Base-by-base conservation (phyloP, 2,329 filamentous ascomycete genomes). In the Metarhizium humberi region DNA sequence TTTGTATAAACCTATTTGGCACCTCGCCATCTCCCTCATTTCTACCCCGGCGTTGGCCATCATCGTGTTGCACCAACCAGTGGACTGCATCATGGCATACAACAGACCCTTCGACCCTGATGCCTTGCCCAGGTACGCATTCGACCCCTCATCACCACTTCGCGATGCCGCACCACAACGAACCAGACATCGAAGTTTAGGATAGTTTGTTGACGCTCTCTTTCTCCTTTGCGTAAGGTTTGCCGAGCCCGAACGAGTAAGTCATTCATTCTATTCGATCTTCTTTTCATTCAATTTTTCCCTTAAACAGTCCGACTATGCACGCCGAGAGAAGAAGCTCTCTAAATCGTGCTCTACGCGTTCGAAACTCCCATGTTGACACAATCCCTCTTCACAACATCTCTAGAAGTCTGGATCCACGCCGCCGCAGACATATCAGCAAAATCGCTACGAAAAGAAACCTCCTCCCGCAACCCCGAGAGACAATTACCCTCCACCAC, bases 71-170 rank as follows among this genome's bases (percentile, higher is more conserved):
- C 25, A n/a, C 45, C 45, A 51, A 42, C 56, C 61, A 14, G 20
- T 13, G 20, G 45, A 34, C 32, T 7, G 20, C 48, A 72, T 68
- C 58, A 97, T 97, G 92, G 92, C 92, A 55, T 97, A 97, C 79
- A 95, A 95, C 74, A 85, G 85, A 71, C 83, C 87, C 55, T 94
- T 91, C 76, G 95, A 99, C 71, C 92, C 92, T 38, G 92, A 99
- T 77, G 89, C 91, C 69, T 84, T 99, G 60, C 92, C 92, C 68
- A 90, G 90, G 88, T 94, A 79, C 75, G 86, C 73, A 20, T 50
- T 61, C 58, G 54, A 30, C 52, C 60, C 50, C 14, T 57, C 57
- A 43, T 51, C 45, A 6, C 10, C 30, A 53, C 47, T 20, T 29
- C 46, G 14, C 50, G 8, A 47, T 11, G 42, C 8, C 25, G 10